phyloP scores from a whole-genome alignment of 192 early-diverging fungal species.

The Backusella mclennaniae region DNA sequence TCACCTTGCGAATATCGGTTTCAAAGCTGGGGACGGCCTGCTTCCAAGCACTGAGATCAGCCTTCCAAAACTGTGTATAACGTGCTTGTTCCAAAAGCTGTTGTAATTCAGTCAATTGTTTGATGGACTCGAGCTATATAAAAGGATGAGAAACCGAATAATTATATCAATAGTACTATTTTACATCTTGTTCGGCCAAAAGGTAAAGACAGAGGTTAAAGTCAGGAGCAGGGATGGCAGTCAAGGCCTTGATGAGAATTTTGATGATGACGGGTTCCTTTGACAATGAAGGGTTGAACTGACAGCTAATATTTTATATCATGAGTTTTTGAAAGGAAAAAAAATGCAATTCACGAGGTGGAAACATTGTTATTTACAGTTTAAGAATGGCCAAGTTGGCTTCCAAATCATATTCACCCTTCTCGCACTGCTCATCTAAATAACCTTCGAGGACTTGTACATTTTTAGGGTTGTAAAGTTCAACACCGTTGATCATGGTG shows the following conservation, averaged over 20 bases:
- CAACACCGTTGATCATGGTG: conserved; percentile 72
- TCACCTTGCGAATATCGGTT: conserved; percentile 68
- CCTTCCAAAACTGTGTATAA: conserved; percentile 78
- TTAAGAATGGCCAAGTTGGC: conserved; percentile 92
- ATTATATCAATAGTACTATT: background rate
- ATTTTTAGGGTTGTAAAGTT: conserved; percentile 92
- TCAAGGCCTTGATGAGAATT: conserved; percentile 82
- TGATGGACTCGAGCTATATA: conserved; percentile 38
- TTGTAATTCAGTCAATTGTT: conserved; percentile 68
- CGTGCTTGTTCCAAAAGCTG: conserved; percentile 75
- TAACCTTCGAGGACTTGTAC: conserved; percentile 82
- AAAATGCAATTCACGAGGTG: background rate
- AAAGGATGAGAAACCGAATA: background rate
- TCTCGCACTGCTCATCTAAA: conserved; percentile 74
- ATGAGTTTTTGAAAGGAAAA: background rate
- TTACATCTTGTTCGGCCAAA: conserved; percentile 70
- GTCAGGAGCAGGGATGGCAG: conserved; percentile 80
- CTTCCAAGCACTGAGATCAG: conserved; percentile 55
- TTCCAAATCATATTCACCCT: conserved; percentile 82
- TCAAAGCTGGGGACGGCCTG: conserved; percentile 71
- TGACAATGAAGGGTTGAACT: conserved; percentile 83
- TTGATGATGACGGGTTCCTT: conserved; percentile 70
- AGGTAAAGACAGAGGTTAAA: conserved; percentile 91
- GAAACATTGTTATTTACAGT: conserved; percentile 49
- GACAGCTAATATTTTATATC: conserved; percentile 55